These are phyloP conservation scores for Umbelopsis vinacea DNA, from an alignment of 192 early-diverging fungal genomes.

Conservation along the genomic window DNA sequence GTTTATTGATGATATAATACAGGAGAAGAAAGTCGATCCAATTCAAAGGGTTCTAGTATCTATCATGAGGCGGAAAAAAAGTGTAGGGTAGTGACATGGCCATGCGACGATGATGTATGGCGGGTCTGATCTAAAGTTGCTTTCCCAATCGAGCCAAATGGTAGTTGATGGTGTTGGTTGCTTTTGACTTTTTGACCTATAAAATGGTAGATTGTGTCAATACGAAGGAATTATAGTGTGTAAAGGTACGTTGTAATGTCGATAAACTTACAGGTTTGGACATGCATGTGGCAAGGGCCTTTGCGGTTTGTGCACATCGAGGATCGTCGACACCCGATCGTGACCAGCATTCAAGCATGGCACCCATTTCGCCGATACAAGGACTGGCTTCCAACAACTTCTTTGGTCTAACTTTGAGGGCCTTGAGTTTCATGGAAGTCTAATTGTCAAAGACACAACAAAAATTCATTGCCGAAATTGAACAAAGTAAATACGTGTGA, in stretches of 20 bases:
- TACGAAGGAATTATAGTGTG: neutral
- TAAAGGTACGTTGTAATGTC: too few species aligned
- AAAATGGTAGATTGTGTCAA: neutral
- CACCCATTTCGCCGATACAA: slow-evolving; percentile 61
- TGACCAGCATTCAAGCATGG: slow-evolving; percentile 66
- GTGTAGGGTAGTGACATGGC: neutral
- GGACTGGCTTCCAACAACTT: slow-evolving; percentile 57
- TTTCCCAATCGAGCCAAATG: slow-evolving; percentile 61
- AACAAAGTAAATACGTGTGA: neutral
- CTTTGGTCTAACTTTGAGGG: slow-evolving; percentile 61
- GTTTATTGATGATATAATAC: slow-evolving; percentile 1
- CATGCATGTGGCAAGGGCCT: slow-evolving; percentile 60
- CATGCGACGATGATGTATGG: neutral
- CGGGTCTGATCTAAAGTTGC: slow-evolving; percentile 43
- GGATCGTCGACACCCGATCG: slow-evolving; percentile 56
- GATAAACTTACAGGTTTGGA: slow-evolving; percentile 59
- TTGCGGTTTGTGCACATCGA: slow-evolving; percentile 50
- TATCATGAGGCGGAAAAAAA: neutral
- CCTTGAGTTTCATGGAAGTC: slow-evolving; percentile 58
- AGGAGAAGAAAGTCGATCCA: slow-evolving; percentile 1
- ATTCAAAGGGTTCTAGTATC: neutral
- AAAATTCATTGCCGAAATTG: too few species aligned
- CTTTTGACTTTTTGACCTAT: slow-evolving; percentile 49
- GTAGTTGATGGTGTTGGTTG: slow-evolving; percentile 59
- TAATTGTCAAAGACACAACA: neutral